A percentile compares a stretch with the other conserved stretches of the same genome.
Conservation (phyloP, 257 asterid genomes). For the Solanum bulbocastanum region DNA sequence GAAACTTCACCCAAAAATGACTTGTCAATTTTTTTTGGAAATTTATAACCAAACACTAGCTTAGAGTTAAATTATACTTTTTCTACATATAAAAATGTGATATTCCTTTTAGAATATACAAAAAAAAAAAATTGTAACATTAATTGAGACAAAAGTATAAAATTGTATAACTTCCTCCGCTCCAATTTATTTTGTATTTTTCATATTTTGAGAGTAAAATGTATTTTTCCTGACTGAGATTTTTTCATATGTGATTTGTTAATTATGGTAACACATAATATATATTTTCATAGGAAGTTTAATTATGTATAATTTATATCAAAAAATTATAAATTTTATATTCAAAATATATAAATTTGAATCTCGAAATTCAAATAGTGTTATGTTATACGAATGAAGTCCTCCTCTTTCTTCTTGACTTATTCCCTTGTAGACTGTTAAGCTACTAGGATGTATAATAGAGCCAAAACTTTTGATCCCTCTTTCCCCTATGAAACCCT, state of each 20-base stretch:
- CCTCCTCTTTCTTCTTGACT: not conserved
- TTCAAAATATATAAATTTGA: not conserved
- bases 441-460: not conserved
- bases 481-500: conserved; percentile 10
- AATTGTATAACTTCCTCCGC: not conserved
- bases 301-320: no score
- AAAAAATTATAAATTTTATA: not conserved
- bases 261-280: not conserved
- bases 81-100: not conserved
- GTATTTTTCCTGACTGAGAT: no score
- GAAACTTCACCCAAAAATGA: not conserved
- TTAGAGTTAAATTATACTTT: no score
- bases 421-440: conserved; percentile 2
- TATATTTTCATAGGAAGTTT: not conserved
- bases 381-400: not conserved
- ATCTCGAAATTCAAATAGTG: not conserved
- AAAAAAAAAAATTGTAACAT: not conserved
- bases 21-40: no score
- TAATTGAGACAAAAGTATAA: not conserved
- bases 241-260: not conserved
- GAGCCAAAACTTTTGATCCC: conserved; percentile 17
- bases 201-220: no score
- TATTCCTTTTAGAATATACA: not conserved
- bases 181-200: no score
- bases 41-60: no score